Percentiles rank a stretch among this genome's conserved stretches.
phyloP scores from a whole-genome alignment of 306 rosid genomes.

The Quercus variabilis region DNA sequence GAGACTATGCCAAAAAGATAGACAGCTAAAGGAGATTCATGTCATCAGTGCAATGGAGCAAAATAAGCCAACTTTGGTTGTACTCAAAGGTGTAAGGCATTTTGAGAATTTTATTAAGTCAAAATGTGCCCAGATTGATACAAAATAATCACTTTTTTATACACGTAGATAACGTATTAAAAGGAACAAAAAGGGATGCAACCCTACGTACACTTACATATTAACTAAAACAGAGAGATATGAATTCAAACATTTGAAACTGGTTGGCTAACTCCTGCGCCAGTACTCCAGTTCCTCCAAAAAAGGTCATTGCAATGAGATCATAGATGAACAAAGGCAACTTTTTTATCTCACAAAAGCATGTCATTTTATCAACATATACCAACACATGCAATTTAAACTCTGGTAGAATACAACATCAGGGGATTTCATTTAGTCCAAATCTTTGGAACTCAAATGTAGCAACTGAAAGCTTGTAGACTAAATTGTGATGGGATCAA shows the following conservation, averaged over 20 bases:
- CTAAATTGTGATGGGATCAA: too few relatives aligned
- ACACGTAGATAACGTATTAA: too few relatives aligned
- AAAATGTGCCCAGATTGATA: background rate
- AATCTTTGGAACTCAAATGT: too few relatives aligned
- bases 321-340: slow-evolving; percentile 7
- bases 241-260: background rate
- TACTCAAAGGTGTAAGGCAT: background rate
- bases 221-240: background rate
- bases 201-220: too few relatives aligned
- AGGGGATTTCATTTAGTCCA: too few relatives aligned
- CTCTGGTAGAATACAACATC: background rate
- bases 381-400: slow-evolving; percentile 14
- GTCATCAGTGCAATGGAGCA: background rate
- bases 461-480: too few relatives aligned
- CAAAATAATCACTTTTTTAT: background rate
- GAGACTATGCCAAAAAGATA: background rate
- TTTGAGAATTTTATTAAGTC: background rate
- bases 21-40: background rate
- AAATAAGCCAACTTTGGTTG: background rate
- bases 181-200: too few relatives aligned
- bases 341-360: slow-evolving; percentile 11
- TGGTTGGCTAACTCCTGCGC: background rate
- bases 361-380: slow-evolving; percentile 2
- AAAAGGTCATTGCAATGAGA: background rate
- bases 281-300: slow-evolving; percentile 12